phyloP scores from a whole-genome alignment of 768 basidiomycete species.

The Hypholoma sublateritium region DNA sequence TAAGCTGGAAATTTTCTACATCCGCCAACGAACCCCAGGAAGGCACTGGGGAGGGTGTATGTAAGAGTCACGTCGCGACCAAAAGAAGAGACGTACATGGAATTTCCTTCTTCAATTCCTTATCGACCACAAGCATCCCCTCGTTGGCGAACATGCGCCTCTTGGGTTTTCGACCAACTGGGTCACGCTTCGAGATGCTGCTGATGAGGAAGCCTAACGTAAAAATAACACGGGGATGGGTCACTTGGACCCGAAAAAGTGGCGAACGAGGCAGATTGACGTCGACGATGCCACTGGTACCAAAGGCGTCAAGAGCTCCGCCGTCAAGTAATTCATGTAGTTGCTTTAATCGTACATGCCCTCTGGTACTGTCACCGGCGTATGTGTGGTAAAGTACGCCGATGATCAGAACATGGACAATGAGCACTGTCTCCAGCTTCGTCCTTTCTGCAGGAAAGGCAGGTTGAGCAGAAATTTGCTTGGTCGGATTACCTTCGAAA shows the following conservation, averaged over 20 bases:
- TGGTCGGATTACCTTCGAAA: constrained; percentile 12
- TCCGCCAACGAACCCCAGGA: constrained; percentile 55
- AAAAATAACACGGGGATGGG: constrained; percentile 68
- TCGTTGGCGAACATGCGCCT: constrained; percentile 68
- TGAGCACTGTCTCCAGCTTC: constrained; percentile 29
- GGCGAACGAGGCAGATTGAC: constrained; percentile 36
- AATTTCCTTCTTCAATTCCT: constrained; percentile 42
- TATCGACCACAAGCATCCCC: constrained; percentile 51
- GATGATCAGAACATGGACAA: constrained; percentile 62
- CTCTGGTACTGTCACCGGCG: constrained; percentile 45
- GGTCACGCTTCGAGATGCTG: constrained; percentile 66
- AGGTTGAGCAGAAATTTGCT: constrained; percentile 1
- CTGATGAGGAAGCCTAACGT: constrained; percentile 68
- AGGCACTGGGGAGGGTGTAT: constrained; percentile 39
- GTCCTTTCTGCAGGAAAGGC: neutral
- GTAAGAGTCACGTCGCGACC: constrained; percentile 1
- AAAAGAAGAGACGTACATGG: constrained; percentile 29
- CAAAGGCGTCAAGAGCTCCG: constrained; percentile 41
- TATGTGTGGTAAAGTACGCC: constrained; percentile 64
- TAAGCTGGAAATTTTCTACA: constrained; percentile 43
- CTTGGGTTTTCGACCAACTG: constrained; percentile 73
- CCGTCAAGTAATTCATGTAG: constrained; percentile 71
- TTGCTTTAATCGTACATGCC: constrained; percentile 50
- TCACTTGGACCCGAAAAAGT: constrained; percentile 55
- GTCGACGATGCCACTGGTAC: constrained; percentile 34